Evolutionary conservation across 1,284 basidiomycete species (phyloP), one percentile per base, ranked within the genome.

Genomic region (Dichomitus squalens): DNA sequence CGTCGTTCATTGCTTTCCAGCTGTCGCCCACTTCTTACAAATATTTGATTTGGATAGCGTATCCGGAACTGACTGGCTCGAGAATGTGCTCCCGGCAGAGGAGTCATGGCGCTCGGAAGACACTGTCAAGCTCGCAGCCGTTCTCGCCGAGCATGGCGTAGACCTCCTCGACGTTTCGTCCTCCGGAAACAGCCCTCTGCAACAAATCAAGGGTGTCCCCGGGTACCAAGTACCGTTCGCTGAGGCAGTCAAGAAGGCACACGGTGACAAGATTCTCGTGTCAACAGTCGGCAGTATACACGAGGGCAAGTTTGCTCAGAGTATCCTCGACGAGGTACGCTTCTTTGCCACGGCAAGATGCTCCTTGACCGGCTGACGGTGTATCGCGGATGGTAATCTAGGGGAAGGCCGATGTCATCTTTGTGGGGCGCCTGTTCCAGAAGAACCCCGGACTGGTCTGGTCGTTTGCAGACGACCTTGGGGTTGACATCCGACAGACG

Each of bases 211-310:
- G 27, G 44, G 46, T 18, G 56, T 51, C 4, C 63, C 79, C 0
- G 73, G 72, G 3, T 82, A 82, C 64, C 79, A 76, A 64, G 73
- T 80, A 11, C 76, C 74, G 1, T 79, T 83, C 59, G 75, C 84
- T 2, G 76, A 75, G 52, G 75, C 75, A 34, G 72, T 85, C 67
- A 81, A 79, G 72, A 69, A 77, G 57, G 70, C 73, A 1, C 50
- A 64, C 14, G 70, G 69, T n/a, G 60, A 67, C 61, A 72, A 73
- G 55, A 66, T 85, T 49, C 70, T 79, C 12, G 75, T 84, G 52
- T 78, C 79, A 7, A 72, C 82, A 5, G 87, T 90, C 12, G 88
- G 88, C 7, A 69, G 79, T 25, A 87, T 90, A 65, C 79, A 78
- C 2, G 73, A 72, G 23, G 82, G 83, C 3, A 66, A 74, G 18